Percentiles rank a stretch among this genome's conserved stretches.
phyloP scores from a whole-genome alignment of 768 basidiomycete species.

The Phlebiopsis gigantea region DNA sequence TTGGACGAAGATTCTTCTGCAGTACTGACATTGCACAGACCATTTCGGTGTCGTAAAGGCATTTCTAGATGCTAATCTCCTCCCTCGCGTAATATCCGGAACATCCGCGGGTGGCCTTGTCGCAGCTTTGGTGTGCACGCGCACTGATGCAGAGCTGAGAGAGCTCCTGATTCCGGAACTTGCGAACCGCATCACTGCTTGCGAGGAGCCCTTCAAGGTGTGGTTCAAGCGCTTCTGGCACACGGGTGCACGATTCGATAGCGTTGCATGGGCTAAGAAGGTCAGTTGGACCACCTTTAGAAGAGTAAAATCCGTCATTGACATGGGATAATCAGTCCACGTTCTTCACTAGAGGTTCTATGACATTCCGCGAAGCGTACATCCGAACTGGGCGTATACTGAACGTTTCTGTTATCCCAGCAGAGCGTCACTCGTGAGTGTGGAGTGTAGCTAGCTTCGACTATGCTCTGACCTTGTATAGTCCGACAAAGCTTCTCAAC shows the following conservation, averaged over 20 bases:
- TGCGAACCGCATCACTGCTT: conserved; percentile 78
- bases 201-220: conserved; percentile 66
- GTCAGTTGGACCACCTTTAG: conserved; percentile 32
- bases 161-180: conserved; percentile 74
- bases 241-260: conserved; percentile 95
- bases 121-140: conserved; percentile 70
- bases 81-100: conserved; percentile 92
- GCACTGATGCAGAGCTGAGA: conserved; percentile 84
- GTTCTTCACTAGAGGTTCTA: conserved; percentile 89
- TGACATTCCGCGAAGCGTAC: conserved; percentile 96
- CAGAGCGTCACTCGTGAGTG: conserved; percentile 78
- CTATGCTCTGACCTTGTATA: conserved; percentile 25
- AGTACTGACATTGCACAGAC: conserved; percentile 37
- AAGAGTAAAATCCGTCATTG: background rate
- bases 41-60: conserved; percentile 91
- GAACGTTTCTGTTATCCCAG: conserved; percentile 90
- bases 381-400: conserved; percentile 87
- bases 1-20: background rate
- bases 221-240: conserved; percentile 71
- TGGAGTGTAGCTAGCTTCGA: background rate
- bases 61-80: conserved; percentile 76
- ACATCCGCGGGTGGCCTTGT: conserved; percentile 91
- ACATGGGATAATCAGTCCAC: conserved; percentile 43
- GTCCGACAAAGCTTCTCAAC: conserved; percentile 93
- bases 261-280: conserved; percentile 86